These are phyloP conservation scores for Arachnomyces sp. DNA, from an alignment of 2,329 filamentous ascomycete species.

Conservation along the genomic window DNA sequence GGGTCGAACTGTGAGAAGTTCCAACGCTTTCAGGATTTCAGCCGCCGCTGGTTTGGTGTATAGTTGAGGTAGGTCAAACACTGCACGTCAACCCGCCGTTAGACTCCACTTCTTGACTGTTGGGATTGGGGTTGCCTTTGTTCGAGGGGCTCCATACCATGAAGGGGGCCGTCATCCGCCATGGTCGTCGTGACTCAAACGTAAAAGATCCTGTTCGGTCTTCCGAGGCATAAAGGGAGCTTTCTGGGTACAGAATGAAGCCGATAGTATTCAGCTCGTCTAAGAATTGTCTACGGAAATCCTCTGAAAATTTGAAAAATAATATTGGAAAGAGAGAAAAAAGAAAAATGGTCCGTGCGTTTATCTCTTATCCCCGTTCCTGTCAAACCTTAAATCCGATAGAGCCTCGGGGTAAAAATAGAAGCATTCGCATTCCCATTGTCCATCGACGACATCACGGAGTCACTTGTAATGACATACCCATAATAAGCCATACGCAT, in stretches of 20 bases:
- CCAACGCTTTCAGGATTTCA: slow-evolving; percentile 57
- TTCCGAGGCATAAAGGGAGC: slow-evolving; percentile 17
- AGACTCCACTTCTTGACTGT: too few species aligned
- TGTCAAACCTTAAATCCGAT: slow-evolving; percentile 12
- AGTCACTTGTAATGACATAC: neutral
- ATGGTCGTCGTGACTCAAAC: slow-evolving; percentile 15
- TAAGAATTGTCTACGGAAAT: neutral
- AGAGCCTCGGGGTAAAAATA: slow-evolving; percentile 16
- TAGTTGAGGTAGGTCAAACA: slow-evolving; percentile 71
- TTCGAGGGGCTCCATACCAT: slow-evolving; percentile 30
- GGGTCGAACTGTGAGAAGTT: slow-evolving; percentile 57
- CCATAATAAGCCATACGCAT: neutral
- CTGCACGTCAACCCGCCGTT: slow-evolving; percentile 26
- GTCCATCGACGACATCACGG: neutral
- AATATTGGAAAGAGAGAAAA: neutral
- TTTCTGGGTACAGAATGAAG: neutral
- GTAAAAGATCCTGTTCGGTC: slow-evolving; percentile 22
- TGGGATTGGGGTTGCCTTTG: slow-evolving; percentile 15
- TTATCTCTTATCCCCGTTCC: slow-evolving; percentile 1
- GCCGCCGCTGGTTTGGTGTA: slow-evolving; percentile 64
- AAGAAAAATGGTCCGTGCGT: slow-evolving; percentile 6
- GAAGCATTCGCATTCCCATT: slow-evolving; percentile 22
- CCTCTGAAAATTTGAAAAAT: too few species aligned
- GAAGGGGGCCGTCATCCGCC: slow-evolving; percentile 31
- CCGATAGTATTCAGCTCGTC: neutral